These are phyloP conservation scores for Diaporthe citriasiana DNA, from an alignment of 2,329 filamentous ascomycete genomes.

Conservation along the genomic window DNA sequence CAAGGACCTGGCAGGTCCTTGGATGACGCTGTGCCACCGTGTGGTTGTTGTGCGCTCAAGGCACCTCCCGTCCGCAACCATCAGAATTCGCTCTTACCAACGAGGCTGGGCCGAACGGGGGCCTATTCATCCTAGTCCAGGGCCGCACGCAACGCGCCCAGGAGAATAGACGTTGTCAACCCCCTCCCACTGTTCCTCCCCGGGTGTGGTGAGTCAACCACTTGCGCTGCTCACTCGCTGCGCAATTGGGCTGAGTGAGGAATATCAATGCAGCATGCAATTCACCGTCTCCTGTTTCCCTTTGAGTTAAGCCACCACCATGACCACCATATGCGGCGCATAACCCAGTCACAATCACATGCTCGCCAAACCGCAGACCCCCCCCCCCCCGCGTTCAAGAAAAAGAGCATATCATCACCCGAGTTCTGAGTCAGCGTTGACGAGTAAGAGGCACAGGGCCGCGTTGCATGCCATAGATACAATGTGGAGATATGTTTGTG, in stretches of 20 bases:
- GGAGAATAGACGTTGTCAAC: too few species aligned
- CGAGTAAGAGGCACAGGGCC: neutral
- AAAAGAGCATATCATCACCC: too few species aligned
- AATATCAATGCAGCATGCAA: neutral
- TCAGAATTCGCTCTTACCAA: neutral
- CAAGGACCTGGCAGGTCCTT: neutral
- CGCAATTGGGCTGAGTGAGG: neutral
- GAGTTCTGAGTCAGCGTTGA: neutral
- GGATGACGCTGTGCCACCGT: neutral
- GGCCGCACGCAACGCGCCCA: neutral
- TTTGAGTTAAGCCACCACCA: neutral
- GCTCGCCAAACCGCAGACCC: too few species aligned
- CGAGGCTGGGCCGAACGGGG: neutral
- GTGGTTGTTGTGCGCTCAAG: neutral
- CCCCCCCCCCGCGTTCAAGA: too few species aligned
- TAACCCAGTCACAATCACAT: neutral
- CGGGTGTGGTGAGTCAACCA: conserved; percentile 5
- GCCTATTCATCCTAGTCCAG: neutral
- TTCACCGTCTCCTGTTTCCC: neutral
- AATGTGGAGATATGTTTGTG: neutral
- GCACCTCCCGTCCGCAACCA: neutral
- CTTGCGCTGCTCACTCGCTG: conserved; percentile 11
- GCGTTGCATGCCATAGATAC: neutral
- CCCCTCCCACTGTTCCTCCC: neutral
- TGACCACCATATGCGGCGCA: neutral